Percentiles rank a stretch among this genome's conserved stretches.
Conservation (phyloP, 2,329 filamentous ascomycete species). For the Penicillium decumbens region DNA sequence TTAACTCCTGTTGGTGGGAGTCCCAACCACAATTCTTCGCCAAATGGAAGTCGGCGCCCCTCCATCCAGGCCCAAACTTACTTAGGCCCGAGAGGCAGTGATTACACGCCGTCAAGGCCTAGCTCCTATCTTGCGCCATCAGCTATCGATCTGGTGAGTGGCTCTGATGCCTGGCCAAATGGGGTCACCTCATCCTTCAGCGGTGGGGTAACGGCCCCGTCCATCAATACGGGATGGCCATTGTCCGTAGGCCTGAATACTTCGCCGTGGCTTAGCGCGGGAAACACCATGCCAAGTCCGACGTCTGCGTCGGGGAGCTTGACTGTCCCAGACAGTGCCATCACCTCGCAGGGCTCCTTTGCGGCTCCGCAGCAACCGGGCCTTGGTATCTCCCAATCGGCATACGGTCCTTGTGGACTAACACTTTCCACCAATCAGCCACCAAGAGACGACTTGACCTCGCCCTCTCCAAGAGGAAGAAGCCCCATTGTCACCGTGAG, state of each 20-base stretch:
- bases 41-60: constrained; percentile 16
- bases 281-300: constrained; percentile 30
- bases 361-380: constrained; percentile 11
- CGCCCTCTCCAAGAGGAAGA: constrained; percentile 28
- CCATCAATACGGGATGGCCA: constrained; percentile 11
- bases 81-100: constrained; percentile 6
- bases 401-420: constrained; percentile 5
- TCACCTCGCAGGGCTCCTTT: constrained; percentile 19
- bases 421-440: constrained; percentile 8
- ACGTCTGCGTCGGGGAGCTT: constrained; percentile 20
- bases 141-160: constrained; percentile 16
- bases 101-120: constrained; percentile 8
- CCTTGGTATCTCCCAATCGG: constrained; percentile 4
- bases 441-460: not conserved
- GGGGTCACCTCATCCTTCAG: constrained; percentile 12
- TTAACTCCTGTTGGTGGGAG: constrained; percentile 25
- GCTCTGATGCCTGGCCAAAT: constrained; percentile 7
- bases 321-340: constrained; percentile 10
- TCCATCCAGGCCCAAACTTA: constrained; percentile 13
- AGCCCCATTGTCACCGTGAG: constrained; percentile 47
- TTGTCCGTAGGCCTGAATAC: constrained; percentile 16
- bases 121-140: constrained; percentile 16
- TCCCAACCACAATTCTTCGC: constrained; percentile 16
- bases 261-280: constrained; percentile 34
- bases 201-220: constrained; percentile 6